Evolutionary conservation across 768 basidiomycete genomes (phyloP), one percentile per base, ranked within the genome.

Genomic region (Russula vinacea): DNA sequence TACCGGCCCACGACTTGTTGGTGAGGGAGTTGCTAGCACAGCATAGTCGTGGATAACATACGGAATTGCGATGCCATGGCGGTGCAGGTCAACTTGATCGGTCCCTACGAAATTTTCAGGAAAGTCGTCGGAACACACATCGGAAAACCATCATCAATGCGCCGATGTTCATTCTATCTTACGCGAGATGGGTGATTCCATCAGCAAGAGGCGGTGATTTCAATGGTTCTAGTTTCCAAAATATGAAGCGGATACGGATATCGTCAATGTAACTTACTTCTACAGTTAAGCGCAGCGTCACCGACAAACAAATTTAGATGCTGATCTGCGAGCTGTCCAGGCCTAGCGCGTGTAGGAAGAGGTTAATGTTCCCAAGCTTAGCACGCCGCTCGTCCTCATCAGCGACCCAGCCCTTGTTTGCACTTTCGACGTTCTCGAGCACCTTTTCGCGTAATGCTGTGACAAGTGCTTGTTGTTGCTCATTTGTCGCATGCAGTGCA

Each of bases 361-460:
- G 79, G 77, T 99, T 94, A 70, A 98, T 93, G 76, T 98, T 98
- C 58, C 86, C 86, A 68, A 97, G 78, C 77, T 91, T 93, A 69
- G 87, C 83, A 62, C 81, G 78, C 67, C 87, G 81, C n/a, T 77
- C 77, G 65, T 90, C 87, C 60, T 89, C 87, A 74, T 92, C 88
- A 68, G 87, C 83, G 53, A 83, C 80, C 84, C 86, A 87, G 56
- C 89, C 85, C 71, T 90, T 88, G 72, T 87, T 86, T 35, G 87
- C 89, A 58, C 83, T 86, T 68, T 87, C 76, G 37, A 98, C 91
- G 69, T 90, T 94, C 72, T 95, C 93, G 52, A 98, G 80, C 45
- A 98, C 89, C 78, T 97, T 95, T 73, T 98, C 96, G 62, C 94
- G 86, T 51, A 98, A 78, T 33, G 87, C 80, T 22, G 86, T 83